Percentiles rank a stretch among this genome's conserved stretches.
Evolutionary conservation across 345 rosid species (phyloP).

Genomic region (Turnera subulata): DNA sequence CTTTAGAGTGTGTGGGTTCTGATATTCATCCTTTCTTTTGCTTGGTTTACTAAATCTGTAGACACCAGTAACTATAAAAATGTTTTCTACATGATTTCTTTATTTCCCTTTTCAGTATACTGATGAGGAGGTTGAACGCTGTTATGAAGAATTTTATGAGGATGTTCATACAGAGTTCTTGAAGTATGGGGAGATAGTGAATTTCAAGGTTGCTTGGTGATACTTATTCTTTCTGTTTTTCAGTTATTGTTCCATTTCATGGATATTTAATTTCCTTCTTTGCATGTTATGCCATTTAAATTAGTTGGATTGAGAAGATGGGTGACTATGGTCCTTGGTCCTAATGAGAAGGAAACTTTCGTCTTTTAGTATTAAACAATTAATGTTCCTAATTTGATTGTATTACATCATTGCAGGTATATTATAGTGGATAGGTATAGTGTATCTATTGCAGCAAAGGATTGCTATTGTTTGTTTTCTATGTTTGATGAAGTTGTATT

Average conservation of each 20-base stretch:
- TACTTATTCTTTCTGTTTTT: constrained; percentile 1
- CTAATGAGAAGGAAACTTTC: not conserved
- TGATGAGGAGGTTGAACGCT: constrained; percentile 81
- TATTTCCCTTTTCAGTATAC: constrained; percentile 55
- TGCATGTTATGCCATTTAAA: not conserved
- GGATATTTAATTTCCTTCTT: not conserved
- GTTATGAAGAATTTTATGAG: constrained; percentile 91
- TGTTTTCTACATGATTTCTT: constrained; percentile 14
- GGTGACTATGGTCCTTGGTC: not conserved
- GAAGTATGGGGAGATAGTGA: constrained; percentile 90
- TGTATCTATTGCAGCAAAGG: not conserved
- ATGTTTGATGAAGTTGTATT: constrained; percentile 2
- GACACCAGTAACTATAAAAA: not conserved
- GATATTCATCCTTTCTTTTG: not conserved
- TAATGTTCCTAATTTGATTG: not conserved
- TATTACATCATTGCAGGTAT: not conserved
- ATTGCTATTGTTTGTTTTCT: constrained; percentile 10
- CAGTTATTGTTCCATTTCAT: not conserved
- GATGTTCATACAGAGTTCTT: constrained; percentile 96
- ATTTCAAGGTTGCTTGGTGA: constrained; percentile 73
- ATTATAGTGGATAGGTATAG: not conserved
- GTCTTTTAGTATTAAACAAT: not conserved
- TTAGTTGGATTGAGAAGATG: not conserved
- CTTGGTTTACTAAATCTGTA: not conserved
- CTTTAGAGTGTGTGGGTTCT: too few relatives aligned